These are phyloP conservation scores for Trichophyton mentagrophytes DNA, from an alignment of 2,329 filamentous ascomycete species.

Conservation along the genomic window DNA sequence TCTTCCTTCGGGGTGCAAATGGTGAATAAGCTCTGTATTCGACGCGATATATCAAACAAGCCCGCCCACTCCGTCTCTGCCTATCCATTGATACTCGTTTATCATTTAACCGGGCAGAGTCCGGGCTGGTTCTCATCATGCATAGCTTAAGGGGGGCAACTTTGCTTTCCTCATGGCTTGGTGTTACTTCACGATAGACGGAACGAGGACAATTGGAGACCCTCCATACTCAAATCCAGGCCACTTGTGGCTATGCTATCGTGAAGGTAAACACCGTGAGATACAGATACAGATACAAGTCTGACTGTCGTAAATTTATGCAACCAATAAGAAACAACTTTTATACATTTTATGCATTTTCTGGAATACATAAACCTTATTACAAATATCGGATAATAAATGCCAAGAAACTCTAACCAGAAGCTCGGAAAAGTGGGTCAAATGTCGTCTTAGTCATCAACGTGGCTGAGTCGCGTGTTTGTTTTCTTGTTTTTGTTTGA, in stretches of 20 bases:
- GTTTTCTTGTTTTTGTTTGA: no score
- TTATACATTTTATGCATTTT: neutral
- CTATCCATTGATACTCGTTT: neutral
- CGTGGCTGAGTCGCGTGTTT: neutral
- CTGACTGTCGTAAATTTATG: neutral
- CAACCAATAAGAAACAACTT: neutral
- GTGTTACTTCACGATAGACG: neutral
- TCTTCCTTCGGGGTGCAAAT: constrained; percentile 10
- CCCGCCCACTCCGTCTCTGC: neutral
- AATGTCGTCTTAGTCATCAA: neutral
- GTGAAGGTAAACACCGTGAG: neutral
- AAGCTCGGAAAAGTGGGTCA: neutral
- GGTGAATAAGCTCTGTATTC: constrained; percentile 39
- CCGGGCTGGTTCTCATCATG: neutral
- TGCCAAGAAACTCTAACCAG: neutral
- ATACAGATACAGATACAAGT: neutral
- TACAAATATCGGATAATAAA: neutral
- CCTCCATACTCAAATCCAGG: neutral
- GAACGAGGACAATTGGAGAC: neutral
- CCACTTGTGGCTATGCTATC: neutral
- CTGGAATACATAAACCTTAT: neutral
- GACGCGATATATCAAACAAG: constrained; percentile 36
- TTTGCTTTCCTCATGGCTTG: neutral
- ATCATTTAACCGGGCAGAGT: neutral
- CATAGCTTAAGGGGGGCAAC: neutral